Conservation (phyloP, 2,329 filamentous ascomycete species). For the Aureobasidium sp. region DNA sequence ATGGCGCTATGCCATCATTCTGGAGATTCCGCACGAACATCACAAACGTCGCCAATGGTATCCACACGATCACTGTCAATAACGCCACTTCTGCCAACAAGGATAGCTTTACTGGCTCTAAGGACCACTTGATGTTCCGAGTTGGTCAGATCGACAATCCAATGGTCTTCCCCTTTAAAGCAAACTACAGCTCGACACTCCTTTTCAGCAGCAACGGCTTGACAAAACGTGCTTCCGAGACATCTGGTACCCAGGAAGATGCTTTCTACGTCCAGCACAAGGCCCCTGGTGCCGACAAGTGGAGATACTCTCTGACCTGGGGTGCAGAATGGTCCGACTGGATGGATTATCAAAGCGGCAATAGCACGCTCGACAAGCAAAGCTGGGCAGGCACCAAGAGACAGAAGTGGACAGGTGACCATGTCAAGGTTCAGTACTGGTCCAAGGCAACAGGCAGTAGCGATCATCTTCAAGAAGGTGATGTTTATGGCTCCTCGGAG, state of each 20-base stretch:
- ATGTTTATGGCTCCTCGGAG: constrained; percentile 37
- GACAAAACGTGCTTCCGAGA: constrained; percentile 22
- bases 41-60: constrained; percentile 52
- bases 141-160: constrained; percentile 53
- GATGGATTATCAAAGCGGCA: constrained; percentile 48
- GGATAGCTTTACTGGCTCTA: constrained; percentile 41
- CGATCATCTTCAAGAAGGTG: constrained; percentile 54
- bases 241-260: neutral
- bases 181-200: constrained; percentile 53
- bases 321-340: constrained; percentile 54
- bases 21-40: constrained; percentile 51
- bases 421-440: constrained; percentile 59
- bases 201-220: constrained; percentile 33
- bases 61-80: constrained; percentile 52
- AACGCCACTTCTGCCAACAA: constrained; percentile 42
- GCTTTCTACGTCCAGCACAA: constrained; percentile 48
- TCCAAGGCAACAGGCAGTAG: constrained; percentile 53
- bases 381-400: constrained; percentile 51
- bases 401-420: constrained; percentile 55
- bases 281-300: constrained; percentile 55
- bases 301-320: constrained; percentile 57
- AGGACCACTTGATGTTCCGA: constrained; percentile 56
- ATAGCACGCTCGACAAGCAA: constrained; percentile 44
- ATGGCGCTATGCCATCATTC: constrained; percentile 44
- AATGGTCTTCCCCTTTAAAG: constrained; percentile 48